phyloP scores from a whole-genome alignment of 1,284 basidiomycete species.

The Tylopilus sp. region DNA sequence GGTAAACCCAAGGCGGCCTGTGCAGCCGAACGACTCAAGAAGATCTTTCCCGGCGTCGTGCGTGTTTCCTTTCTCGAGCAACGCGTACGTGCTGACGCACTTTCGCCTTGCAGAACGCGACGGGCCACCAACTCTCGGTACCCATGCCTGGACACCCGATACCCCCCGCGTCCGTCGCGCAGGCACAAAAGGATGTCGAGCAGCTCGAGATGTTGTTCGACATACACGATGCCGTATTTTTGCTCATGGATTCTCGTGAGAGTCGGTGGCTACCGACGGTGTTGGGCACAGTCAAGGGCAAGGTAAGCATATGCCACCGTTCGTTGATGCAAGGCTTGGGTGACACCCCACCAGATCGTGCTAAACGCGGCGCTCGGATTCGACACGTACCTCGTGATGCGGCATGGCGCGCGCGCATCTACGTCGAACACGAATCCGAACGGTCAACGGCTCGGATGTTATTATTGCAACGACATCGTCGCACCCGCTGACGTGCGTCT shows the following conservation, averaged over 20 bases:
- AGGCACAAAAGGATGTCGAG: conserved; percentile 63
- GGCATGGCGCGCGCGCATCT: conserved; percentile 69
- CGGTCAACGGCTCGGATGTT: conserved; percentile 71
- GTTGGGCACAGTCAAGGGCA: conserved; percentile 75
- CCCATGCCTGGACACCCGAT: conserved; percentile 98
- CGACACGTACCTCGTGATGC: conserved; percentile 95
- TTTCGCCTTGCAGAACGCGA: conserved; percentile 57
- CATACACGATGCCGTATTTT: conserved; percentile 83
- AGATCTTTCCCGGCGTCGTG: conserved; percentile 90
- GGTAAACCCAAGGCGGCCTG: conserved; percentile 91
- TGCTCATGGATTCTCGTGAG: conserved; percentile 97
- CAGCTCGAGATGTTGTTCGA: conserved; percentile 75
- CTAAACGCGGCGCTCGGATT: conserved; percentile 95
- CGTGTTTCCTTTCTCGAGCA: neutral
- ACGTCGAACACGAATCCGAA: conserved; percentile 24
- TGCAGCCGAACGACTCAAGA: conserved; percentile 82
- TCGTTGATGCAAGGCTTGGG: neutral
- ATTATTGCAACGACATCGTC: conserved; percentile 98
- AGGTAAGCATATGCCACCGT: conserved; percentile 44
- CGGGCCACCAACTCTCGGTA: conserved; percentile 72
- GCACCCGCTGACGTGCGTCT: conserved; percentile 83
- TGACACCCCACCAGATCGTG: conserved; percentile 56
- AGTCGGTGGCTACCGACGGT: conserved; percentile 94
- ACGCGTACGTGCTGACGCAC: neutral
- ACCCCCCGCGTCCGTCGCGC: conserved; percentile 50